Percentiles rank a stretch among this genome's conserved stretches.
phyloP scores from a whole-genome alignment of 768 basidiomycete species.

The Lactarius quietus region DNA sequence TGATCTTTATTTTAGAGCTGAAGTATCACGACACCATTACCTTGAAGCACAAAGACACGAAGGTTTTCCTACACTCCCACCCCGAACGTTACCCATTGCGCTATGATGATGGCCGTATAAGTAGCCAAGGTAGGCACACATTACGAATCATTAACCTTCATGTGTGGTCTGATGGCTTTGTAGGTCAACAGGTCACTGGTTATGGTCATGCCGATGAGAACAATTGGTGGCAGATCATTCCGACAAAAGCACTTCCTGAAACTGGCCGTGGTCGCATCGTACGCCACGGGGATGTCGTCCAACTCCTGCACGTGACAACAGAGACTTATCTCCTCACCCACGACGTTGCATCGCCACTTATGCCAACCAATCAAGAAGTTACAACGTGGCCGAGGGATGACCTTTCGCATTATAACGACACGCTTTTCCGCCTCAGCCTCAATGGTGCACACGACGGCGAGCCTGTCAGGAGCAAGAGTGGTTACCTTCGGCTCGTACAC shows the following conservation, averaged over 20 bases:
- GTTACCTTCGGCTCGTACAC: constrained; percentile 89
- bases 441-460: constrained; percentile 73
- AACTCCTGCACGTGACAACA: constrained; percentile 84
- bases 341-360: constrained; percentile 94
- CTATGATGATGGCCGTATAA: constrained; percentile 94
- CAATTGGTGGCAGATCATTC: constrained; percentile 94
- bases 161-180: constrained; percentile 8
- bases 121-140: constrained; percentile 67
- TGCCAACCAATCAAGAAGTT: constrained; percentile 98
- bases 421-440: constrained; percentile 76
- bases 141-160: neutral
- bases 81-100: constrained; percentile 84
- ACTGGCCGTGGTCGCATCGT: constrained; percentile 91
- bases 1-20: constrained; percentile 57
- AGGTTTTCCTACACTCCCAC: constrained; percentile 93
- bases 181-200: constrained; percentile 94
- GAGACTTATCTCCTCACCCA: constrained; percentile 85
- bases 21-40: constrained; percentile 89
- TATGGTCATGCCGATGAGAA: constrained; percentile 93
- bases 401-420: constrained; percentile 76
- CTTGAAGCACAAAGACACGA: constrained; percentile 88
- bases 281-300: constrained; percentile 84
- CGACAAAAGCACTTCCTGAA: constrained; percentile 92
- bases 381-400: constrained; percentile 89
- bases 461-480: constrained; percentile 90